Percentiles rank a stretch among this genome's conserved stretches.
Evolutionary conservation across 2,329 filamentous ascomycete species (phyloP).

Genomic region (Aspergillus cejpii): DNA sequence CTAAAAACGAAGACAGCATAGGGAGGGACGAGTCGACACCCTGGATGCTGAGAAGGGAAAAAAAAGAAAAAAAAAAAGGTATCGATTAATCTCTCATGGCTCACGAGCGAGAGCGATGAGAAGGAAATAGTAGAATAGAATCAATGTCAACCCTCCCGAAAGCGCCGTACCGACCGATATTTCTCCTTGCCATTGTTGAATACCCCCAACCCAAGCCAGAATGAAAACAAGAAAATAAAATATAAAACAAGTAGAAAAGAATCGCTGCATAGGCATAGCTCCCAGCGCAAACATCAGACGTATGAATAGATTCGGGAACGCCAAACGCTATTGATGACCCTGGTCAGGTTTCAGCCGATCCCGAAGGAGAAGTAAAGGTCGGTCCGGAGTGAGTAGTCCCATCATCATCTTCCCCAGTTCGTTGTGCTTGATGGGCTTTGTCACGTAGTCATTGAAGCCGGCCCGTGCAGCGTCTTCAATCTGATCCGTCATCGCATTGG

Average conservation of each 20-base stretch:
- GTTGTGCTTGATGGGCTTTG: slow-evolving; percentile 47
- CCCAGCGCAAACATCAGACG: too few relatives aligned
- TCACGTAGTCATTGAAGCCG: slow-evolving; percentile 47
- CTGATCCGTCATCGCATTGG: slow-evolving; percentile 47
- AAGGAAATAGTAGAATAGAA: slow-evolving; percentile 8
- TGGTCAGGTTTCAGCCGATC: slow-evolving; percentile 31
- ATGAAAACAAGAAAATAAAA: slow-evolving; percentile 11
- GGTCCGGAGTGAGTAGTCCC: slow-evolving; percentile 40
- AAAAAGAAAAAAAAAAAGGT: too few relatives aligned
- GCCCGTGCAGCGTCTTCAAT: slow-evolving; percentile 42
- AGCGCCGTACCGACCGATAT: slow-evolving; percentile 17
- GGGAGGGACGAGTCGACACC: too few relatives aligned
- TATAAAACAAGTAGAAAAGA: too few relatives aligned
- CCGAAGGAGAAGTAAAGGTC: slow-evolving; percentile 39
- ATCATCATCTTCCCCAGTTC: slow-evolving; percentile 47
- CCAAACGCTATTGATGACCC: too few relatives aligned
- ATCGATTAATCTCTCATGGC: slow-evolving; percentile 21
- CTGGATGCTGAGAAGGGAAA: too few relatives aligned
- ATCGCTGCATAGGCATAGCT: not conserved
- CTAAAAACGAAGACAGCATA: not conserved
- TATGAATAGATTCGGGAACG: too few relatives aligned
- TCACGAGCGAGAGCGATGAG: slow-evolving; percentile 10
- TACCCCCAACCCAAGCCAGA: slow-evolving; percentile 10
- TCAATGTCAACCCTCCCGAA: slow-evolving; percentile 12
- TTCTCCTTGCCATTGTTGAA: slow-evolving; percentile 10